phyloP scores from a whole-genome alignment of 106 monocot genomes.

The Dioscorea alata region DNA sequence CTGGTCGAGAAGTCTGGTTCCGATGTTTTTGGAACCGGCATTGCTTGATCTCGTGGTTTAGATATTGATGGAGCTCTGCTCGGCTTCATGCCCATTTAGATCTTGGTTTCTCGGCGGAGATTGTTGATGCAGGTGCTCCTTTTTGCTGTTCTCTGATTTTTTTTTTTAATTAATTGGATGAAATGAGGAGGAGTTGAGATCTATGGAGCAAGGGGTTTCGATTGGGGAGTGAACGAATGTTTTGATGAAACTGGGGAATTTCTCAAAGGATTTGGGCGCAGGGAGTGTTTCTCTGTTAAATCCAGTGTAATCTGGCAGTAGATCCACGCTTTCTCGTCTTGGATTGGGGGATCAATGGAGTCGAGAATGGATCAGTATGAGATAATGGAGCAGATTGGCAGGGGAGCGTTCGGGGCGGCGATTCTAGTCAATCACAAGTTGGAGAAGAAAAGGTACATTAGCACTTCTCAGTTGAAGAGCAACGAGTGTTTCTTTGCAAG shows the following conservation, averaged over 20 bases:
- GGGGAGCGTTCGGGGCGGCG: conserved; percentile 97
- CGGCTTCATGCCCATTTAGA: neutral
- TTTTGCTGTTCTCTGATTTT: no score
- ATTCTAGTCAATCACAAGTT: conserved; percentile 95
- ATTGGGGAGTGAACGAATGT: neutral
- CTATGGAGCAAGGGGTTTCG: neutral
- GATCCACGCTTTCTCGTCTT: neutral
- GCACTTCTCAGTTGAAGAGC: no score
- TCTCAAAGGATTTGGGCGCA: neutral
- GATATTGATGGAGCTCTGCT: neutral
- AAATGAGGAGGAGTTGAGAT: neutral
- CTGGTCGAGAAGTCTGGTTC: neutral
- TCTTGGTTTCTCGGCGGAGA: neutral
- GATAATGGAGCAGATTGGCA: conserved; percentile 98
- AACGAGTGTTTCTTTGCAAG: neutral
- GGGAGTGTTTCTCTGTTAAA: no score
- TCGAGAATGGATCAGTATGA: conserved; percentile 97
- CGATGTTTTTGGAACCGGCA: neutral
- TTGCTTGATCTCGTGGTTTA: neutral
- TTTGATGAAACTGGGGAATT: neutral
- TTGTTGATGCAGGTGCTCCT: neutral
- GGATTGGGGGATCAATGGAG: conserved; percentile 41
- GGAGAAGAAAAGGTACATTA: conserved; percentile 77
- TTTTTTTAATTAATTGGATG: neutral
- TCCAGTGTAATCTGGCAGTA: no score